Percentiles rank a stretch among this genome's conserved stretches.
phyloP scores from a whole-genome alignment of 2,329 filamentous ascomycete genomes.

The Cladobotryum mycophilum region DNA sequence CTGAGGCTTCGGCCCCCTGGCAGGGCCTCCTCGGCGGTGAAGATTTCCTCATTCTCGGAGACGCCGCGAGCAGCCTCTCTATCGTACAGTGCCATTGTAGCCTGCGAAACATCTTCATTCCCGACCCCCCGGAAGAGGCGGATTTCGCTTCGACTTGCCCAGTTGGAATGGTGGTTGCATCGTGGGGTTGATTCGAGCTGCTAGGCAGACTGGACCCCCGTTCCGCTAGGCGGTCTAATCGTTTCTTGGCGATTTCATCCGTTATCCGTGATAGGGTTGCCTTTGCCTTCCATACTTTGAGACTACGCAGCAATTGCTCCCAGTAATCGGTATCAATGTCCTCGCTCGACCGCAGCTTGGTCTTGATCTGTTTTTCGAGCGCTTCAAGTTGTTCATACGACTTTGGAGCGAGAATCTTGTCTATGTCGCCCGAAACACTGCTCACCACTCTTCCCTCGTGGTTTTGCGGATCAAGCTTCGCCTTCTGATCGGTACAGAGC shows the following conservation, averaged over 20 bases:
- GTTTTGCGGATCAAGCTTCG: conserved; percentile 54
- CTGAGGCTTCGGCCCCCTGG: conserved; percentile 53
- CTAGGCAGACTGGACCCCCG: conserved; percentile 62
- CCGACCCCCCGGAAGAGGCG: conserved; percentile 23
- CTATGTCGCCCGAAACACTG: conserved; percentile 81
- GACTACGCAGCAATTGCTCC: conserved; percentile 81
- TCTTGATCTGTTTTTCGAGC: conserved; percentile 79
- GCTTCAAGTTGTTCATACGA: conserved; percentile 77
- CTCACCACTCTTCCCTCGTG: conserved; percentile 69
- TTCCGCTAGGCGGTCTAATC: conserved; percentile 58
- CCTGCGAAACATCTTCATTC: conserved; percentile 77
- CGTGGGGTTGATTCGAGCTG: not conserved
- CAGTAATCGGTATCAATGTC: conserved; percentile 96
- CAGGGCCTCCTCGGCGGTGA: conserved; percentile 81
- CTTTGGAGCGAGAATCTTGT: conserved; percentile 80
- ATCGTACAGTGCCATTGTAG: conserved; percentile 84
- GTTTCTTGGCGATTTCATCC: conserved; percentile 64
- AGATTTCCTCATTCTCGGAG: conserved; percentile 91
- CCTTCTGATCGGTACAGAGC: conserved; percentile 70
- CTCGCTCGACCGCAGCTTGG: conserved; percentile 81
- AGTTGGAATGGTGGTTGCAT: not conserved
- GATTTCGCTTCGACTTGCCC: not conserved
- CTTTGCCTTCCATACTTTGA: conserved; percentile 87
- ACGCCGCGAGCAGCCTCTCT: conserved; percentile 87
- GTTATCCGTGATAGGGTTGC: conserved; percentile 75